Conservation (phyloP, 2,329 filamentous ascomycete genomes). For the Sporothrix variecibatus region DNA sequence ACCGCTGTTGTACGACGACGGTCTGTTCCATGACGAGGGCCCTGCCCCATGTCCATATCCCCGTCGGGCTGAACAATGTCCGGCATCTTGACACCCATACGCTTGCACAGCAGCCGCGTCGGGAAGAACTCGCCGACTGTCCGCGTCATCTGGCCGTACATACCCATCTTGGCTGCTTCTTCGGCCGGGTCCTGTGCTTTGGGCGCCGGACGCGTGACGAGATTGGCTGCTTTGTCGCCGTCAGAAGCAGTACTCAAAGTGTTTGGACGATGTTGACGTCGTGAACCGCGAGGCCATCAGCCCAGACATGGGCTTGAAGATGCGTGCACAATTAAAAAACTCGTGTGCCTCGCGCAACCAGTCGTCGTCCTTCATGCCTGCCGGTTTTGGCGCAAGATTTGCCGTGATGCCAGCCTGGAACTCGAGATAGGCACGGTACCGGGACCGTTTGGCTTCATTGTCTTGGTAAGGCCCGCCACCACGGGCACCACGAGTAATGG, state of each 20-base stretch:
- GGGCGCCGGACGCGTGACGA: constrained; percentile 51
- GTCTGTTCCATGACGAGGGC: not conserved
- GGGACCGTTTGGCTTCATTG: constrained; percentile 73
- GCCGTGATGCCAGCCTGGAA: constrained; percentile 65
- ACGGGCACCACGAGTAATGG: constrained; percentile 63
- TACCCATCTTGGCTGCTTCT: constrained; percentile 82
- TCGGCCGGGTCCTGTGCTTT: constrained; percentile 76
- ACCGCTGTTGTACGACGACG: not conserved
- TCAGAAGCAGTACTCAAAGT: not conserved
- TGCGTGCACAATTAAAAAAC: constrained; percentile 64
- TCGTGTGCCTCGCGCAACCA: constrained; percentile 79
- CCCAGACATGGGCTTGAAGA: constrained; percentile 91
- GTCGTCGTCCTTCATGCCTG: constrained; percentile 61
- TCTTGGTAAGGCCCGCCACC: constrained; percentile 81
- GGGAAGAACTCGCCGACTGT: constrained; percentile 73
- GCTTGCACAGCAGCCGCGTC: constrained; percentile 83
- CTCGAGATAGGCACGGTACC: constrained; percentile 82
- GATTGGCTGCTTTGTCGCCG: constrained; percentile 31
- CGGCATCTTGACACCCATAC: constrained; percentile 84
- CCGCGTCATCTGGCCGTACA: constrained; percentile 90
- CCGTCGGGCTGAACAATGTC: constrained; percentile 63
- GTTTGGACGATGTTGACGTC: constrained; percentile 55
- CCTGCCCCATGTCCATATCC: constrained; percentile 35
- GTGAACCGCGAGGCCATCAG: constrained; percentile 95
- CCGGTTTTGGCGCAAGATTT: constrained; percentile 54